Conservation (phyloP, 306 rosid genomes). For the Glycine soja region DNA sequence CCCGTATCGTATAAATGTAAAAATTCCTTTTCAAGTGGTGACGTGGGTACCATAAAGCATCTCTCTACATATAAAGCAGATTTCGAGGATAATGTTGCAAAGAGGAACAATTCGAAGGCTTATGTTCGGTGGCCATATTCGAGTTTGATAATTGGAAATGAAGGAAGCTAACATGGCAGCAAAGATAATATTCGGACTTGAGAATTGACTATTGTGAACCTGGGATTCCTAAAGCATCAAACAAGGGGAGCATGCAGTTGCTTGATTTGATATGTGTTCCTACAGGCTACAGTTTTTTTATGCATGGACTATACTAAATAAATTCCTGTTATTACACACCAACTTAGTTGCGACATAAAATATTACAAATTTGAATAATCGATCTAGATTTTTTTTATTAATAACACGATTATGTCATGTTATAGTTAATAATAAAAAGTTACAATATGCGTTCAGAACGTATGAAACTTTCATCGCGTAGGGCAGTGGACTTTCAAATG, state of each 20-base stretch:
- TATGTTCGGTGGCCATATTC: background rate
- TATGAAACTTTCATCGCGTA: background rate
- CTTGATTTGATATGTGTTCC: constrained; percentile 34
- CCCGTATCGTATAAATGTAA: too few species aligned
- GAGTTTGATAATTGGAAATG: constrained; percentile 19
- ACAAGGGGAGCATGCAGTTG: constrained; percentile 43
- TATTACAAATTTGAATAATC: background rate
- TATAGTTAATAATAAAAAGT: background rate
- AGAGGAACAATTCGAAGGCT: constrained; percentile 12
- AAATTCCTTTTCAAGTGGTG: too few species aligned
- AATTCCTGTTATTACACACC: background rate
- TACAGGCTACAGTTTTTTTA: background rate
- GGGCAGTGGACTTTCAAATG: background rate
- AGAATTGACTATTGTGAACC: background rate
- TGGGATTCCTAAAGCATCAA: background rate
- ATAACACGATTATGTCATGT: constrained; percentile 1
- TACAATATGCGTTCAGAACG: background rate
- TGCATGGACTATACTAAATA: background rate
- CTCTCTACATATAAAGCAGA: background rate
- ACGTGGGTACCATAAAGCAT: background rate
- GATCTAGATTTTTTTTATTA: background rate
- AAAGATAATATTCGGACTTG: background rate
- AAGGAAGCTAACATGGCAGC: constrained; percentile 13
- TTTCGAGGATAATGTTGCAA: constrained; percentile 25
- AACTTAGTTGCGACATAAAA: background rate